A percentile compares a stretch with the other conserved stretches of the same genome.
phyloP scores from a whole-genome alignment of 116 monocot species.

The Posidonia oceanica region DNA sequence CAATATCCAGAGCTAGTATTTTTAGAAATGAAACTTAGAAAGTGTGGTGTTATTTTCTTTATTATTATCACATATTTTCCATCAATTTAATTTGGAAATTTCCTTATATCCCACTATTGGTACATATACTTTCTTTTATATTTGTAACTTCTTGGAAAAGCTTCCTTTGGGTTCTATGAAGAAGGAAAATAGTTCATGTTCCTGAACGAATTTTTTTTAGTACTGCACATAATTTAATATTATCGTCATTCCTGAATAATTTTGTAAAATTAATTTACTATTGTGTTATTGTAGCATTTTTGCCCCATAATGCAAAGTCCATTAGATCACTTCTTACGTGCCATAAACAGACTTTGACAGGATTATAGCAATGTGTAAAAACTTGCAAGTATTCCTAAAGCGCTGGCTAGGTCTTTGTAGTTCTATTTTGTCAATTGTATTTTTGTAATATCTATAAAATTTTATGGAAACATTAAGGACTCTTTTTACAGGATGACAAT shows the following conservation, averaged over 20 bases:
- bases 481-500: conserved; percentile 64
- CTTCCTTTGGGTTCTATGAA: not conserved
- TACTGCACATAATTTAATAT: too few species aligned
- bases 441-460: not conserved
- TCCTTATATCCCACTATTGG: conserved; percentile 5
- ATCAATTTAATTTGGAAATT: too few species aligned
- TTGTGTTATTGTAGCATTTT: conserved; percentile 56
- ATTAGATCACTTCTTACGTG: conserved; percentile 93
- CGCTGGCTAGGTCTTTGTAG: not conserved
- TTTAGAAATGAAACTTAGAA: too few species aligned
- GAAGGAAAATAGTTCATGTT: too few species aligned
- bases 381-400: conserved; percentile 49
- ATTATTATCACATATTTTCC: too few species aligned
- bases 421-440: not conserved
- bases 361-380: conserved; percentile 95
- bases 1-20: too few species aligned
- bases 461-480: not conserved
- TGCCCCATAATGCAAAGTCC: conserved; percentile 99
- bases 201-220: too few species aligned
- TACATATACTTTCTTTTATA: conserved; percentile 35
- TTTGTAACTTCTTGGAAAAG: not conserved
- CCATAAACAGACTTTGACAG: conserved; percentile 97
- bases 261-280: not conserved
- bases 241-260: not conserved
- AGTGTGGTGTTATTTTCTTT: too few species aligned